Base-by-base conservation (phyloP, 2,329 filamentous ascomycete genomes). In the Gremmenia infestans region DNA sequence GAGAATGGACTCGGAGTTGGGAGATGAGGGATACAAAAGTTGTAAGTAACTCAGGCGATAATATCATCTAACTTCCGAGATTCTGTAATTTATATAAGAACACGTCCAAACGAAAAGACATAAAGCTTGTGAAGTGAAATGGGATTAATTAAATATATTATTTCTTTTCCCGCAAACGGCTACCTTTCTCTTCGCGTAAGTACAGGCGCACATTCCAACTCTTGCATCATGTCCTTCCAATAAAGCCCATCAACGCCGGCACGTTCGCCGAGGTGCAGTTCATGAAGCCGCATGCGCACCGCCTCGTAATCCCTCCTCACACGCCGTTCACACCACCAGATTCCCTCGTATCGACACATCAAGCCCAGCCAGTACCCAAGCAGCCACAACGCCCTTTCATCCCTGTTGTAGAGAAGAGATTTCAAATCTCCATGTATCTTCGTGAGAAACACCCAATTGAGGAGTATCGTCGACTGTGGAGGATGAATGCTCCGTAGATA, bases 331-430 rank as follows among this genome's bases (percentile, higher is more conserved):
- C 54, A 56, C 54, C 54, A 56, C 50, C 50, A 56, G 54, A 53
- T 50, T 52, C 54, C 54, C 54, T 56, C 54, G 50, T 56, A 56
- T 53, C 50, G 54, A 56, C 54, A 56, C 50, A 56, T 56, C 54
- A 56, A 56, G 50, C 54, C 54, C 54, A 56, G 54, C 54, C 50
- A 56, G 49, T 56, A 56, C 54, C 54, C 54, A 56, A 56, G 54
- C 54, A 53, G 54, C 54, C 54, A 56, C 50, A 56, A 56, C 42
- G 54, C 54, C 50, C 54, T 56, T 49, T 56, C 54, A 56, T 56
- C 50, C 54, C 50, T 52, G 42, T 52, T 56, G 50, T 56, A 56
- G 54, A 56, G 54, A 52, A 56, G 54, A 49, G 49, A 56, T 56
- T 53, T 56, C 40, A 56, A 49, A 49, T 56, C 49, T 50, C 54